Evolutionary conservation across 1,284 basidiomycete genomes (phyloP).

Genomic region (Leccinum huronense): DNA sequence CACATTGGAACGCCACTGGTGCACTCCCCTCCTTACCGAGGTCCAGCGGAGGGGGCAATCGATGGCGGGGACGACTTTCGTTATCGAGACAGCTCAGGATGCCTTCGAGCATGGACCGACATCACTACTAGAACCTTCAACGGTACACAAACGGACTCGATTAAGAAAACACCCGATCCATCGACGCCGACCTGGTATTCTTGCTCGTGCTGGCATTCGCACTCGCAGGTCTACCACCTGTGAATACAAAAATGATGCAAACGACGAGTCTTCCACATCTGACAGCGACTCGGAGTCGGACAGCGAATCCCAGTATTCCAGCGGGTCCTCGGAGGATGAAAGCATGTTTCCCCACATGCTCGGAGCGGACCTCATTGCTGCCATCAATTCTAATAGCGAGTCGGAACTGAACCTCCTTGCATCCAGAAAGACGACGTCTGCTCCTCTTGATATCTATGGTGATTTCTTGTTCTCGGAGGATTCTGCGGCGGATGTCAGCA

Average conservation of each 20-base stretch:
- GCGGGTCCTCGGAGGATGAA: conserved; percentile 23
- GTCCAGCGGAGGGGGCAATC: neutral
- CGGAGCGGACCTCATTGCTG: conserved; percentile 30
- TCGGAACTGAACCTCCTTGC: conserved; percentile 21
- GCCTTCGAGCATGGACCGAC: neutral
- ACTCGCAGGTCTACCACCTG: conserved; percentile 14
- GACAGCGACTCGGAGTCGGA: conserved; percentile 23
- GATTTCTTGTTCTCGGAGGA: conserved; percentile 21
- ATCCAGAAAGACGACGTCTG: neutral
- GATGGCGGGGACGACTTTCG: neutral
- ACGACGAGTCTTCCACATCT: conserved; percentile 17
- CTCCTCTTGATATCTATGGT: conserved; percentile 7
- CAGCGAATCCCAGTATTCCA: conserved; percentile 24
- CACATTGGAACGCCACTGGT: conserved; percentile 4
- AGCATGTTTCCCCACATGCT: conserved; percentile 28
- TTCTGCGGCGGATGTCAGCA: conserved; percentile 24
- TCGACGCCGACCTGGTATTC: conserved; percentile 20
- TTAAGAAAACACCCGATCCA: neutral
- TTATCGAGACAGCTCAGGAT: conserved; percentile 5
- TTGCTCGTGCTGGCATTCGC: conserved; percentile 26
- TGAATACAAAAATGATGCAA: neutral
- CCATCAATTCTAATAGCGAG: conserved; percentile 32
- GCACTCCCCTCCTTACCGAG: conserved; percentile 7
- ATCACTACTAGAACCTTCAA: neutral
- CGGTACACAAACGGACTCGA: neutral